Percentiles rank a stretch among this genome's conserved stretches.
phyloP scores from a whole-genome alignment of 805 yeast species.

The Sugiyamaella boreocaroliniensis region DNA sequence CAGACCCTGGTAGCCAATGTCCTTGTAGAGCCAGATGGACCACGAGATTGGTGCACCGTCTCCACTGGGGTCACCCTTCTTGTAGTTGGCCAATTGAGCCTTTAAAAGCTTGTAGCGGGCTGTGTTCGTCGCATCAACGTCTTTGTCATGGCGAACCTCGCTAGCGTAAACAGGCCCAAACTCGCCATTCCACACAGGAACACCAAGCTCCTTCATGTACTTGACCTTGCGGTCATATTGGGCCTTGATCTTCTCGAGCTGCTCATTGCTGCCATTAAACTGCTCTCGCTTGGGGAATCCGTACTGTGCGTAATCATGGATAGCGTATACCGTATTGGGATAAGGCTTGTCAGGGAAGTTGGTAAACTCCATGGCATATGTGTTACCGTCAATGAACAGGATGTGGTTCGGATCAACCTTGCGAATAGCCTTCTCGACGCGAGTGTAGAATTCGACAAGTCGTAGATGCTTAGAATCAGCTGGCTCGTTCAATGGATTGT shows the following conservation, averaged over 20 bases:
- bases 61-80: conserved; percentile 43
- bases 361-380: conserved; percentile 46
- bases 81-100: conserved; percentile 42
- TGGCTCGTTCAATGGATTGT: conserved; percentile 49
- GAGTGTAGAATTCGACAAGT: conserved; percentile 35
- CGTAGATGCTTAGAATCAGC: conserved; percentile 40
- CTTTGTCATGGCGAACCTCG: conserved; percentile 35
- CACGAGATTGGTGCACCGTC: conserved; percentile 41
- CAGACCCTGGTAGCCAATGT: conserved; percentile 47
- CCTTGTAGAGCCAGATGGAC: conserved; percentile 51
- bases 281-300: conserved; percentile 38
- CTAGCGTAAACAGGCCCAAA: conserved; percentile 47
- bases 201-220: conserved; percentile 35
- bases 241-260: conserved; percentile 32
- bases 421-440: conserved; percentile 38
- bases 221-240: conserved; percentile 41
- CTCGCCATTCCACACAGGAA: conserved; percentile 51
- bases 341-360: conserved; percentile 37
- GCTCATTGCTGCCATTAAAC: conserved; percentile 34
- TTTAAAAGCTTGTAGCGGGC: conserved; percentile 39
- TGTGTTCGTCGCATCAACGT: conserved; percentile 34
- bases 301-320: conserved; percentile 41
- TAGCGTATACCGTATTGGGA: conserved; percentile 44
- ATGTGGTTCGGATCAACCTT: conserved; percentile 44
- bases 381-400: conserved; percentile 45